These are phyloP conservation scores for Aspergillus cejpii DNA, from an alignment of 2,329 filamentous ascomycete genomes.

Conservation along the genomic window DNA sequence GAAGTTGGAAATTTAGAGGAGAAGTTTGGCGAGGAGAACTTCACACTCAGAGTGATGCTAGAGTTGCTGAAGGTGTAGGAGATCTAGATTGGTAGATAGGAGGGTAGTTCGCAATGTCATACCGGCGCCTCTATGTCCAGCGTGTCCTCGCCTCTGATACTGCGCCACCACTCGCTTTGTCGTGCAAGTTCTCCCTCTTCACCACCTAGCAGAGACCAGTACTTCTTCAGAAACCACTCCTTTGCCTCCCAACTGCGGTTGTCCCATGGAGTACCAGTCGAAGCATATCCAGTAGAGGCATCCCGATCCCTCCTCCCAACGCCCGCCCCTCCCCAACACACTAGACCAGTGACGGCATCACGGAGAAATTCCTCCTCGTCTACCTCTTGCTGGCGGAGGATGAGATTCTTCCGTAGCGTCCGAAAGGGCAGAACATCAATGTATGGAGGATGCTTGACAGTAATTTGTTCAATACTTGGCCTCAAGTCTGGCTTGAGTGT, in stretches of 20 bases:
- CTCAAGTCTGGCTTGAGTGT: slow-evolving; percentile 18
- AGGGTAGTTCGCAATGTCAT: slow-evolving; percentile 1
- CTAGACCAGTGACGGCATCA: slow-evolving; percentile 14
- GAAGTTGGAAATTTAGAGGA: background rate
- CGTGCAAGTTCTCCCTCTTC: slow-evolving; percentile 34
- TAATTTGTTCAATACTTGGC: slow-evolving; percentile 17
- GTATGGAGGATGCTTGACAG: slow-evolving; percentile 15
- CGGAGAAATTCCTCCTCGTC: slow-evolving; percentile 18
- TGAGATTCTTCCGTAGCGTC: slow-evolving; percentile 15
- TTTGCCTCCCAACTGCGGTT: slow-evolving; percentile 43
- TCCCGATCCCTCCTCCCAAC: slow-evolving; percentile 13
- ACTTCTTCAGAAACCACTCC: slow-evolving; percentile 43
- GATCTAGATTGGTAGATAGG: background rate
- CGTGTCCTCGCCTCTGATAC: slow-evolving; percentile 15
- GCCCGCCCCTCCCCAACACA: slow-evolving; percentile 17
- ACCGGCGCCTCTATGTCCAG: slow-evolving; percentile 11
- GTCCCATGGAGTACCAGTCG: slow-evolving; percentile 42
- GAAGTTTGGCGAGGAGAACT: background rate
- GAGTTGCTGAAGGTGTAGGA: background rate
- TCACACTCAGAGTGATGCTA: background rate
- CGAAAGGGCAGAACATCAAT: slow-evolving; percentile 19
- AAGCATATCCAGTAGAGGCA: slow-evolving; percentile 8
- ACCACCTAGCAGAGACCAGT: slow-evolving; percentile 31
- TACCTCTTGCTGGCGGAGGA: slow-evolving; percentile 7
- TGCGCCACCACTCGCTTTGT: slow-evolving; percentile 21